phyloP scores from a whole-genome alignment of 108 stramenopile genomes.

The Thalassiosira profunda region DNA sequence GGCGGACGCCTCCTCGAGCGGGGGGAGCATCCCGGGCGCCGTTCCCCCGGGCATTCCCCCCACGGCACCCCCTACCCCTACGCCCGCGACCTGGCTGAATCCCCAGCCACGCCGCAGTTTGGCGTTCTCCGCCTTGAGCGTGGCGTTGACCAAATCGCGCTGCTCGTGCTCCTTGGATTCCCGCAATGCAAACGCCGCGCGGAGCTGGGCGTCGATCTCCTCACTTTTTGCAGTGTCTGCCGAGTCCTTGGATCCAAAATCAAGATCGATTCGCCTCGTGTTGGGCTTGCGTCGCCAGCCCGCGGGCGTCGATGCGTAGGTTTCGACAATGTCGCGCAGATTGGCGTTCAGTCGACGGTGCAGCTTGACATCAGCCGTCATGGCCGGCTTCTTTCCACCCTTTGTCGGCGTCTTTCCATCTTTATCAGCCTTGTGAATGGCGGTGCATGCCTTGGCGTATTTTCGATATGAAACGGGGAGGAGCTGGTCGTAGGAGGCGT shows the following conservation, averaged over 20 bases:
- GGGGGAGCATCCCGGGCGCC: constrained; percentile 12
- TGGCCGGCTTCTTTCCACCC: constrained; percentile 16
- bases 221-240: constrained; percentile 26
- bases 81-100: no score
- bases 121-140: constrained; percentile 53
- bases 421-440: constrained; percentile 24
- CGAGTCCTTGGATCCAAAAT: constrained; percentile 41
- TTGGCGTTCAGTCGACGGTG: constrained; percentile 49
- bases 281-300: constrained; percentile 47
- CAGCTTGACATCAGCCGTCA: constrained; percentile 42
- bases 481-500: constrained; percentile 79
- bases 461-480: constrained; percentile 54
- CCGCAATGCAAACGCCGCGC: constrained; percentile 81
- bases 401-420: constrained; percentile 6
- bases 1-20: constrained; percentile 40
- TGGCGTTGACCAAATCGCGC: constrained; percentile 71
- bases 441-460: constrained; percentile 47
- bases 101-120: constrained; percentile 43
- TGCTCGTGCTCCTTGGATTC: constrained; percentile 88
- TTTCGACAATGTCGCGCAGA: constrained; percentile 66
- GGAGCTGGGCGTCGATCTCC: constrained; percentile 57
- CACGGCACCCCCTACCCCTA: constrained; percentile 16
- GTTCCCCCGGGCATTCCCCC: constrained; percentile 6
- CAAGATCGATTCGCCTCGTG: constrained; percentile 30
- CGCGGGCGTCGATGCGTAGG: constrained; percentile 52